Evolutionary conservation across 2,329 filamentous ascomycete genomes (phyloP), one percentile per base, ranked within the genome.

Genomic region (Diplodia corticola): DNA sequence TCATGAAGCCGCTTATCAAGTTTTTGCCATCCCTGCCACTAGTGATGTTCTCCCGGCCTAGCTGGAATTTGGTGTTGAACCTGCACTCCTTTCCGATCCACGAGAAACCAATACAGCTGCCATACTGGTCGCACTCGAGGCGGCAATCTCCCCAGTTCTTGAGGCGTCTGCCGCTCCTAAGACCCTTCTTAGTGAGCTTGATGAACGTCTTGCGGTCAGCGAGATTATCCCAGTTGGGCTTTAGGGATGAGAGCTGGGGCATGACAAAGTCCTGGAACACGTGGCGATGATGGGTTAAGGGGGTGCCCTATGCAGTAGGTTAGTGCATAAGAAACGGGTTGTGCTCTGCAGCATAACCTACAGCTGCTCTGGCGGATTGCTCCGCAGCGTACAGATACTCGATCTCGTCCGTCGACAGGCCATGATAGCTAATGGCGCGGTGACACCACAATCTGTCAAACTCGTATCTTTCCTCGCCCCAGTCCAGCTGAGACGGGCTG

Each of bases 381-480:
- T 85, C 81, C 35, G 84, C 82, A 7, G 77, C 75, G 73, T 78
- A 81, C 46, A 85, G 75, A 3, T 75, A 72, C 51, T 78, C 73
- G 15, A 81, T 78, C 7, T 84, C 79, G 1, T 72, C 69, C 0
- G 80, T 71, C 0, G 77, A 73, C 5, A 85, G 74, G 69, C 84
- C 82, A 66, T 85, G 83, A 70, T 83, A 84, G 1, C 81, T 77
- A 3, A 81, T 78, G 5, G 80, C 80, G 33, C 81, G 79, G 69
- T 80, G 84, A 69, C 83, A 85, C 82, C 83, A 85, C 1, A 80
- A 80, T 20, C 74, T 73, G 22, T 37, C 24, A 64, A 54, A 37
- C 69, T 68, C 59, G 22, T 26, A 22, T 15, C 63, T 51, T 51
- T 49, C 54, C 35, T 37, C 57, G 37, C 65, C 55, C 35, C 30